Base-by-base conservation (phyloP, 1,284 basidiomycete genomes). In the Rhodotorula sp. region DNA sequence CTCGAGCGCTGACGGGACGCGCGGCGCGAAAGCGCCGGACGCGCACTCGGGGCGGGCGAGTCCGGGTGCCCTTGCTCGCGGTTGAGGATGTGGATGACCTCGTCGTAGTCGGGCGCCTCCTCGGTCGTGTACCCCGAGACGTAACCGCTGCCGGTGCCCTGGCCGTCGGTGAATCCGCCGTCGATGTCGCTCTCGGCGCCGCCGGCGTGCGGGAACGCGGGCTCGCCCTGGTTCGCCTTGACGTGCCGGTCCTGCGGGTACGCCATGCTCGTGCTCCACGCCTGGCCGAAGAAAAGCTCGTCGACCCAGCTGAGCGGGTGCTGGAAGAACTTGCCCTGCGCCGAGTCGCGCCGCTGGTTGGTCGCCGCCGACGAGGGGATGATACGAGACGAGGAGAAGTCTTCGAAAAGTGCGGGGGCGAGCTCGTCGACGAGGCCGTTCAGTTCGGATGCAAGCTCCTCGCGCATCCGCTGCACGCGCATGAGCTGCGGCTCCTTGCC, bases 301-400 rank as follows among this genome's bases (percentile, higher is more conserved):
- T 97, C 94, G 48, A 96, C 86, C 92, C 93, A 95, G 58, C 81
- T 66, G 85, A 94, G 92, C 2, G 92, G 92, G 81, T 94, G 91
- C 39, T 62, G 71, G 44, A 78, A 48, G 61, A 70, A 81, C 67
- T 65, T 80, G 70, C 72, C 79, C 72, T 74, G 70, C 13, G 66
- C 66, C 21, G 60, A 61, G 32, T 61, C 66, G 44, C 59, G 59
- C 19, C 50, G 53, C 22, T 36, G 39, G 6, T 27, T 25, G 21
- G 7, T n/a, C 12, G 54, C 25, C 10, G 22, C 32, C 4, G 92
- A 87, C 27, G 91, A 90, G 22, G 92, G 91, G 37, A 94, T 83
- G 73, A 96, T 92, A 25, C 92, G 89, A 79, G 87, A 88, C 84
- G 89, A 85, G 77, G 94, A 87, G 80, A 97, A 97, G 81, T 97